These are phyloP conservation scores for Candida palmyrensis DNA, from an alignment of 805 yeast species.

Conservation along the genomic window DNA sequence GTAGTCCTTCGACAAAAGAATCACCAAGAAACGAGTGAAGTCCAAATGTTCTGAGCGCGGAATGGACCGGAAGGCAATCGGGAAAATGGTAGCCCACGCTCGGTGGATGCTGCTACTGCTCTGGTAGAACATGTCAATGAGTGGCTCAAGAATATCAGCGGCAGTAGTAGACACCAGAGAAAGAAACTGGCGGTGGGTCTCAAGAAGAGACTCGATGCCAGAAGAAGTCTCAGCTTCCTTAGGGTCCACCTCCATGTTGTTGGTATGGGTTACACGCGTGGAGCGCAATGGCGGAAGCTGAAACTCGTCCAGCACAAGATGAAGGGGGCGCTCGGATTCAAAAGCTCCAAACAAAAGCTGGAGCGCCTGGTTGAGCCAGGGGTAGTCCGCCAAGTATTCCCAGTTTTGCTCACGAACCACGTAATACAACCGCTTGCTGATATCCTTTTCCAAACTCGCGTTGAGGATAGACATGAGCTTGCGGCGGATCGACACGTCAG, in stretches of 20 bases:
- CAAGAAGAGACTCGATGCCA: slow-evolving; percentile 16
- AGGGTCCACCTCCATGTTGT: slow-evolving; percentile 27
- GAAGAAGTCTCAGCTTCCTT: slow-evolving; percentile 7
- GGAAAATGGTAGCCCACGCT: slow-evolving; percentile 83
- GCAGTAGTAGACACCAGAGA: slow-evolving; percentile 36
- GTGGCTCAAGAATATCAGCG: slow-evolving; percentile 59
- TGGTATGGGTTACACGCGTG: slow-evolving; percentile 12
- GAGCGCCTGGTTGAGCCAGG: slow-evolving; percentile 92
- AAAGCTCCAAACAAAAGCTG: slow-evolving; percentile 81
- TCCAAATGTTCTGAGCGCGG: slow-evolving; percentile 79
- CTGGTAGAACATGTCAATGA: slow-evolving; percentile 76
- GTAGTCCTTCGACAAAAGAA: slow-evolving; percentile 81
- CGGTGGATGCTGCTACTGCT: slow-evolving; percentile 73
- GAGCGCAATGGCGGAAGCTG: slow-evolving; percentile 49
- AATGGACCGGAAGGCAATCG: slow-evolving; percentile 68
- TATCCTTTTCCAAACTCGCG: slow-evolving; percentile 70
- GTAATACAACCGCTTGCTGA: slow-evolving; percentile 75
- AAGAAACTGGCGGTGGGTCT: slow-evolving; percentile 27
- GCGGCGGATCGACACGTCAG: slow-evolving; percentile 68
- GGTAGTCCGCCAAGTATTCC: slow-evolving; percentile 90
- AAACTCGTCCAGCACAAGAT: slow-evolving; percentile 44
- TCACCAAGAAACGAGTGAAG: slow-evolving; percentile 74
- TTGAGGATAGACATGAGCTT: slow-evolving; percentile 76
- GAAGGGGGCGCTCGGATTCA: slow-evolving; percentile 44
- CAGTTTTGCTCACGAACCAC: slow-evolving; percentile 94